phyloP scores from a whole-genome alignment of 2,329 filamentous ascomycete genomes.

The Ceratocystis huliohia region DNA sequence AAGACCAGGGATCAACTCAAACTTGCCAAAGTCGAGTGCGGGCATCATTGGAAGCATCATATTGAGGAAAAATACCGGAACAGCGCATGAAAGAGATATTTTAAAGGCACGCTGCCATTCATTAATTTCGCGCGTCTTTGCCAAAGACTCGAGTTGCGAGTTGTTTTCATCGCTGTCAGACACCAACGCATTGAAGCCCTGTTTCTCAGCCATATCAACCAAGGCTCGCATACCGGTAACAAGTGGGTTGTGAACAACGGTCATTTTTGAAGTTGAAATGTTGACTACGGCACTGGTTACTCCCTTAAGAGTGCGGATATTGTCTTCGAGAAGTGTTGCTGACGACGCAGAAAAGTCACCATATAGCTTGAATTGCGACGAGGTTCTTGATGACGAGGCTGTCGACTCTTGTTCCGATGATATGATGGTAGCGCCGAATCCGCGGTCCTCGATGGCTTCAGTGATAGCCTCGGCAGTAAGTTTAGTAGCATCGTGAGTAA shows the following conservation, averaged over 20 bases:
- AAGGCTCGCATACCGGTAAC: constrained; percentile 67
- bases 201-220: constrained; percentile 68
- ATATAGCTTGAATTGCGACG: constrained; percentile 71
- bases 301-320: constrained; percentile 52
- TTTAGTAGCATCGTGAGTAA: constrained; percentile 65
- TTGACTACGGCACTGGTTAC: constrained; percentile 62
- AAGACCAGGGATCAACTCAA: constrained; percentile 57
- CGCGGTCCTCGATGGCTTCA: constrained; percentile 75
- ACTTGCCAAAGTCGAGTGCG: constrained; percentile 60
- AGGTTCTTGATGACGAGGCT: constrained; percentile 42
- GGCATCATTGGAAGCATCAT: constrained; percentile 91
- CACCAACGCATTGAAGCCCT: constrained; percentile 77
- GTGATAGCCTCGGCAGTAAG: constrained; percentile 61
- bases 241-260: constrained; percentile 57
- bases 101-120: constrained; percentile 80
- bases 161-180: constrained; percentile 92
- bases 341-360: constrained; percentile 59
- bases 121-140: constrained; percentile 91
- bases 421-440: constrained; percentile 75
- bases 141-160: constrained; percentile 85
- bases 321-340: constrained; percentile 59
- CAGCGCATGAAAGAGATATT: constrained; percentile 64
- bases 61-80: constrained; percentile 82
- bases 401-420: constrained; percentile 54
- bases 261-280: constrained; percentile 59